Conservation (phyloP, 176 grass and related monocot genomes). For the Alopecurus myosuroides region DNA sequence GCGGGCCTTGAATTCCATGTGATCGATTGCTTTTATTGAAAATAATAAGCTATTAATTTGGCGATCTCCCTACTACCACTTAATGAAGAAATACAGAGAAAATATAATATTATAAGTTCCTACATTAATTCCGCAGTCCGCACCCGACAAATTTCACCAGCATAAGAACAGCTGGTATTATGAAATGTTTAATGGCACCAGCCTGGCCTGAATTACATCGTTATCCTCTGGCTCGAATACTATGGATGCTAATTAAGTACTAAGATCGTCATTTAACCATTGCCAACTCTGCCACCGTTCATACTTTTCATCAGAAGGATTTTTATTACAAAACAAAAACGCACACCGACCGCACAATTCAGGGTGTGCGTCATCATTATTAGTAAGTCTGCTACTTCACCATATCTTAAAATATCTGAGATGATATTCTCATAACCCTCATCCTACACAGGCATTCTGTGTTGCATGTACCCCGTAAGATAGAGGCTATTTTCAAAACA, state of each 20-base stretch:
- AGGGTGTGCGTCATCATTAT: neutral
- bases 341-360: neutral
- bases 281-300: neutral
- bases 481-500: neutral
- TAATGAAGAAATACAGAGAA: neutral
- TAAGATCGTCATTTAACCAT: neutral
- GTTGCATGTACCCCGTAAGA: neutral
- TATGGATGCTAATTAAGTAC: neutral
- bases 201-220: neutral
- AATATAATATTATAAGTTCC: neutral
- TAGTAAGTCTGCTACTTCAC: neutral
- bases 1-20: neutral
- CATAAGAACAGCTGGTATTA: neutral
- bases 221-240: neutral
- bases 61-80: neutral
- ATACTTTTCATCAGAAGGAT: neutral
- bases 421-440: neutral
- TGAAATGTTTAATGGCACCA: neutral
- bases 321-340: neutral
- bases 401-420: neutral
- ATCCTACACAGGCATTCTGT: neutral
- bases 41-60: neutral
- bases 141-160: neutral
- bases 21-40: neutral
- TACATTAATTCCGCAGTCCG: neutral